These are phyloP conservation scores for Halocafeteria seosinensis DNA, from an alignment of 108 stramenopile species.

Conservation along the genomic window DNA sequence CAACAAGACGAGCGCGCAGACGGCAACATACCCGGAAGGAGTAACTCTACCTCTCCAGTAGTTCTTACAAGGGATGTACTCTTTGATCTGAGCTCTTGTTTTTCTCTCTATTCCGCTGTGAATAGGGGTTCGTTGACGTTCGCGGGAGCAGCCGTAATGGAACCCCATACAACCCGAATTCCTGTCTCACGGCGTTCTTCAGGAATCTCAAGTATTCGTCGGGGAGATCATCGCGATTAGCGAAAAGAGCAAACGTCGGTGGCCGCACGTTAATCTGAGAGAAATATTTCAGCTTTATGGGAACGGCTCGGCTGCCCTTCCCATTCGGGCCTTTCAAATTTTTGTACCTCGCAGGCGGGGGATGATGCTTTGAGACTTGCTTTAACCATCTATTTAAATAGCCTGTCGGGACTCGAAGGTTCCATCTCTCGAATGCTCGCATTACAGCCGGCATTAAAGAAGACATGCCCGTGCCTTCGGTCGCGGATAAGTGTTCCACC, in stretches of 20 bases:
- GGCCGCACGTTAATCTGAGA: slow-evolving; percentile 21
- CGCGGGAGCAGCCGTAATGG: slow-evolving; percentile 20
- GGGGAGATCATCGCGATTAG: slow-evolving; percentile 17
- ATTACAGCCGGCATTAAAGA: not conserved
- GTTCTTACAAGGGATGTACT: too few species aligned
- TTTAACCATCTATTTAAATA: slow-evolving; percentile 9
- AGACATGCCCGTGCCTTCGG: not conserved
- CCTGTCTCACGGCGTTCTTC: slow-evolving; percentile 26
- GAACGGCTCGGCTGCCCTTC: not conserved
- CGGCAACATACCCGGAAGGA: too few species aligned
- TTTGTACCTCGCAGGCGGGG: not conserved
- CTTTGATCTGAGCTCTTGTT: too few species aligned
- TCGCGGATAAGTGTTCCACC: not conserved
- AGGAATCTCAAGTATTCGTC: slow-evolving; percentile 35
- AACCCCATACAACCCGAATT: slow-evolving; percentile 32
- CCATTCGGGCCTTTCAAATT: not conserved
- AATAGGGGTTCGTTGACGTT: not conserved
- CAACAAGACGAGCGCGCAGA: too few species aligned
- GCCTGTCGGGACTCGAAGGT: not conserved
- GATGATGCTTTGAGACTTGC: not conserved
- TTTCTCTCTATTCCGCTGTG: too few species aligned
- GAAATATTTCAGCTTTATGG: slow-evolving; percentile 2
- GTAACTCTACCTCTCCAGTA: too few species aligned
- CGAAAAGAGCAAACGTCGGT: slow-evolving; percentile 36
- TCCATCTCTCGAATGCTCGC: not conserved